Percentiles rank a stretch among this genome's conserved stretches.
Conservation (phyloP, 495 filamentous ascomycete species). For the Aspergillus bertholletiae region DNA sequence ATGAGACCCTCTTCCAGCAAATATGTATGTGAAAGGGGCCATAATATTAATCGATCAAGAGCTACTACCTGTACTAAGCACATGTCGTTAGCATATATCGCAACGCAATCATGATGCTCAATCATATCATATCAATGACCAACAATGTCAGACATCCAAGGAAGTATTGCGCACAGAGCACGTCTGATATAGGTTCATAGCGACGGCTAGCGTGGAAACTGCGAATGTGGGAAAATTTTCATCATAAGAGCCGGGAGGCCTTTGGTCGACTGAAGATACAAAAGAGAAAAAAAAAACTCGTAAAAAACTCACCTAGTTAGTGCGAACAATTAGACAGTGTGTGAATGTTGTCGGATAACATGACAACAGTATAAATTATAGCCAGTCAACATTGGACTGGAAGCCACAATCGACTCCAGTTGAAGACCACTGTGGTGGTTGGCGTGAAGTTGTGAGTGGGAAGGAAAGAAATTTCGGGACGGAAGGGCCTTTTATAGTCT, state of each 20-base stretch:
- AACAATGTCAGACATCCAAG: slow-evolving; percentile 51
- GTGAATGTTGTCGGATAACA: neutral
- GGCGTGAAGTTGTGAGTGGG: slow-evolving; percentile 10
- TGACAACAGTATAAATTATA: neutral
- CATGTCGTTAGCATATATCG: slow-evolving; percentile 3
- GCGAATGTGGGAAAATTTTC: slow-evolving; percentile 52
- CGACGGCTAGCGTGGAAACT: slow-evolving; percentile 54
- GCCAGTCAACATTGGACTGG: neutral
- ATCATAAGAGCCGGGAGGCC: slow-evolving; percentile 37
- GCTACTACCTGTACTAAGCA: slow-evolving; percentile 2
- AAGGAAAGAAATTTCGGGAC: slow-evolving; percentile 25
- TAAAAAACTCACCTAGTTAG: slow-evolving; percentile 8
- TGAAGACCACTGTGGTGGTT: neutral
- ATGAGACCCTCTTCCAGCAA: too few relatives aligned
- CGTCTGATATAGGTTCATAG: slow-evolving; percentile 44
- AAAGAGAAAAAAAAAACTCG: slow-evolving; percentile 1
- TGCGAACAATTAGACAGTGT: neutral
- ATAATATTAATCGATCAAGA: neutral
- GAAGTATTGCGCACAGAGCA: slow-evolving; percentile 46
- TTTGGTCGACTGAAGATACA: slow-evolving; percentile 16
- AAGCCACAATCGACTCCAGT: slow-evolving; percentile 9
- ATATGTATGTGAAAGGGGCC: too few relatives aligned
- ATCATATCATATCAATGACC: slow-evolving; percentile 1
- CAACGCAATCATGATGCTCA: neutral
- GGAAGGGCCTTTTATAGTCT: slow-evolving; percentile 34